These are phyloP conservation scores for Kodamaea derodonti DNA, from an alignment of 1,139 yeast genomes.

Conservation along the genomic window DNA sequence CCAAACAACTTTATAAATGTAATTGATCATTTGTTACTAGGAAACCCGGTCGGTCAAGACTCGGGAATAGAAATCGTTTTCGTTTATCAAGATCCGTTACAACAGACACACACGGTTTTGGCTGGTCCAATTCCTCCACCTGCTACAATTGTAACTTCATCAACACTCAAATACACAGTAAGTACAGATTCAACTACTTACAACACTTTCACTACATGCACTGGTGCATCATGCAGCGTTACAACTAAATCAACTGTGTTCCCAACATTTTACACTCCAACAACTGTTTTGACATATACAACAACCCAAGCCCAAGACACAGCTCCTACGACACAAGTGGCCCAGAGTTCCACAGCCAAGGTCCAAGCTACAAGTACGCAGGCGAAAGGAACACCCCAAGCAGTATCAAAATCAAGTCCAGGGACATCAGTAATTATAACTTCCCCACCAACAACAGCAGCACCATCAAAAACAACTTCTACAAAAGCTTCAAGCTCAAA, in stretches of 20 bases:
- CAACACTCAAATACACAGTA: slow-evolving; percentile 14
- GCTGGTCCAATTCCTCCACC: not conserved
- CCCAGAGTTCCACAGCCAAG: not conserved
- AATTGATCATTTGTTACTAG: slow-evolving; percentile 20
- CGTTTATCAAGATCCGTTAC: slow-evolving; percentile 18
- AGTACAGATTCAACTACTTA: slow-evolving; percentile 12
- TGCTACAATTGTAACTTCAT: slow-evolving; percentile 5
- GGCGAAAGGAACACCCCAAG: not conserved
- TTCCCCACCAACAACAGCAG: slow-evolving; percentile 6
- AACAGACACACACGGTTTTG: too few species aligned
- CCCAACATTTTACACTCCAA: slow-evolving; percentile 3
- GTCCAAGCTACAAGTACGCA: not conserved
- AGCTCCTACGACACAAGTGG: not conserved
- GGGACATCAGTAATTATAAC: too few species aligned
- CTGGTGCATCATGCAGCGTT: slow-evolving; percentile 3
- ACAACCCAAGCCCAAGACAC: not conserved
- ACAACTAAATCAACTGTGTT: slow-evolving; percentile 2
- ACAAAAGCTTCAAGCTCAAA: slow-evolving; percentile 9
- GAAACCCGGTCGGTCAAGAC: slow-evolving; percentile 19
- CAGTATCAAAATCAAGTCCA: not conserved
- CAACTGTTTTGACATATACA: slow-evolving; percentile 1
- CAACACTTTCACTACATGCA: slow-evolving; percentile 5
- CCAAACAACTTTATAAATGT: slow-evolving; percentile 26
- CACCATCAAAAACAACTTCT: slow-evolving; percentile 15
- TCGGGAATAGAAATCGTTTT: slow-evolving; percentile 33